Evolutionary conservation across 805 yeast species (phyloP).

Genomic region (Ogataea nakhonphanomensis): DNA sequence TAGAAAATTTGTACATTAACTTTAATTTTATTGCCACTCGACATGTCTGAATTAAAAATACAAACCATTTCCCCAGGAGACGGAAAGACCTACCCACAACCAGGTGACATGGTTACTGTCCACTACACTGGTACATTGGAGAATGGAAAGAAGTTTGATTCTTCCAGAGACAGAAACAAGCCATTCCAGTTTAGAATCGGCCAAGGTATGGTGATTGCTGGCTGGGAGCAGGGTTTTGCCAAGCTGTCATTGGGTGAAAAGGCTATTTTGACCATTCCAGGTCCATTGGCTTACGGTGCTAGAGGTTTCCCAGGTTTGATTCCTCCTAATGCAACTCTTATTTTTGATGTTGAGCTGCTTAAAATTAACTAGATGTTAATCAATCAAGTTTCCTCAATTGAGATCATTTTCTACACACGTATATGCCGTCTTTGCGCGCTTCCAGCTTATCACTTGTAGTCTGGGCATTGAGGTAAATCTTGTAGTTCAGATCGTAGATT

Average conservation of each 20-base stretch:
- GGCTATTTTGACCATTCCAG: constrained; percentile 90
- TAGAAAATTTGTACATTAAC: constrained; percentile 3
- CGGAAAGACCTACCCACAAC: constrained; percentile 79
- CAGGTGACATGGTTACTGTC: constrained; percentile 86
- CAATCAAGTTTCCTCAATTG: background rate
- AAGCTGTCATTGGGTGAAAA: constrained; percentile 89
- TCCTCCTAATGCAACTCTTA: constrained; percentile 93
- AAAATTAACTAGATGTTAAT: constrained; percentile 41
- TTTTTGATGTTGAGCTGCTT: constrained; percentile 76
- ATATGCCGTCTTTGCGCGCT: constrained; percentile 29
- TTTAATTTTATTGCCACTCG: constrained; percentile 2
- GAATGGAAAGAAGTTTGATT: constrained; percentile 94
- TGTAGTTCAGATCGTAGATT: constrained; percentile 66
- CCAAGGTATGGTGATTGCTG: constrained; percentile 93
- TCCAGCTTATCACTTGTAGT: constrained; percentile 36
- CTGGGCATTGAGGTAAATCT: constrained; percentile 54
- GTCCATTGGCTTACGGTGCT: constrained; percentile 87
- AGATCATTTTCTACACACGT: constrained; percentile 6
- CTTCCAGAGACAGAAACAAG: constrained; percentile 90
- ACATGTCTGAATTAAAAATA: constrained; percentile 31
- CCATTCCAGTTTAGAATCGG: constrained; percentile 95
- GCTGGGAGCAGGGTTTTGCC: constrained; percentile 96
- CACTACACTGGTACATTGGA: constrained; percentile 95
- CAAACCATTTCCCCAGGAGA: constrained; percentile 54
- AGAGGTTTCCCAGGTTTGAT: constrained; percentile 96